These are phyloP conservation scores for Karstenula rhodostoma DNA, from an alignment of 2,329 filamentous ascomycete genomes.

Conservation along the genomic window DNA sequence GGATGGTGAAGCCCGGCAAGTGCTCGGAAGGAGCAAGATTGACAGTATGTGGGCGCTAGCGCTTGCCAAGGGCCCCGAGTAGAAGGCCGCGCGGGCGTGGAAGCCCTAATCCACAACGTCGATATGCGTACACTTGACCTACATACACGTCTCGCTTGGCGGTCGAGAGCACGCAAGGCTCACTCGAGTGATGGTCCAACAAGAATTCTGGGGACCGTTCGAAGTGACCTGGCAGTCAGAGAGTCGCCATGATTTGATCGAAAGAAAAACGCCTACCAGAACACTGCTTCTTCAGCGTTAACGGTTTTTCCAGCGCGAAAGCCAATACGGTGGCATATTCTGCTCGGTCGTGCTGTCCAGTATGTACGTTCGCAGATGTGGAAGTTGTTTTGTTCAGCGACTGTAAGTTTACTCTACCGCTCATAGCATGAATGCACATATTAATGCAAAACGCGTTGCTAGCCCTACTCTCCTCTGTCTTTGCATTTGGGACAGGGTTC, in stretches of 20 bases:
- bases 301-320: no score
- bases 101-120: not conserved
- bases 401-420: conserved; percentile 17
- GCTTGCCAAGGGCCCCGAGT: conserved; percentile 72
- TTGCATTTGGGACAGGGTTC: not conserved
- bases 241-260: no score
- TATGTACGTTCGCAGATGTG: not conserved
- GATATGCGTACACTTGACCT: not conserved
- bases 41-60: conserved; percentile 96
- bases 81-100: not conserved
- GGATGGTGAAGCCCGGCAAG: conserved; percentile 85
- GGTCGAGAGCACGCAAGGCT: not conserved
- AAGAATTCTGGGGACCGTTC: not conserved
- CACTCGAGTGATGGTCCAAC: not conserved
- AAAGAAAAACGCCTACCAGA: no score
- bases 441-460: conserved; percentile 8
- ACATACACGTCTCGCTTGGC: not conserved
- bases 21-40: conserved; percentile 81
- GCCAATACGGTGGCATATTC: not conserved
- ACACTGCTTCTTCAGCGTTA: no score
- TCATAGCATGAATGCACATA: conserved; percentile 11
- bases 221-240: not conserved
- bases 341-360: not conserved
- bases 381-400: conserved; percentile 2
- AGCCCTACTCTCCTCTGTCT: conserved; percentile 9